Conservation (phyloP, 345 rosid genomes). For the Rhodamnia rubescens region DNA sequence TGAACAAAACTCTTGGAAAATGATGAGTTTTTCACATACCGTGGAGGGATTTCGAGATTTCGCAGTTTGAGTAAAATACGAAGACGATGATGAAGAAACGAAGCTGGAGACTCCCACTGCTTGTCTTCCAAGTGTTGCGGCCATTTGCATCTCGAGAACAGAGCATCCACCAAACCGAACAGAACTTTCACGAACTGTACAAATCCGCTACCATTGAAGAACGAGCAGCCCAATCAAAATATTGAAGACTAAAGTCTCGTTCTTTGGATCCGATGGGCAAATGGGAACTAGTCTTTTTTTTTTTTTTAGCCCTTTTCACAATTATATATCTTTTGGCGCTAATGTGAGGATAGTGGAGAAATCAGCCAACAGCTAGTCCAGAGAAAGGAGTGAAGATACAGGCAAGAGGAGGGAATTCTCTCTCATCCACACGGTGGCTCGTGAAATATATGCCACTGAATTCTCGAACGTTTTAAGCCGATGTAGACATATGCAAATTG, state of each 20-base stretch:
- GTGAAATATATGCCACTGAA: slow-evolving; percentile 35
- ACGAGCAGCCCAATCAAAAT: not conserved
- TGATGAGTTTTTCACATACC: slow-evolving; percentile 18
- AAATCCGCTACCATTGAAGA: not conserved
- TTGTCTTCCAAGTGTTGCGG: slow-evolving; percentile 45
- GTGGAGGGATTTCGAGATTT: slow-evolving; percentile 3
- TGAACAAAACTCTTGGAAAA: not conserved
- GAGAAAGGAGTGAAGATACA: not conserved
- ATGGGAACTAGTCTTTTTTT: not conserved
- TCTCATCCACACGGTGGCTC: slow-evolving; percentile 36
- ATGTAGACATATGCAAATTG: not conserved
- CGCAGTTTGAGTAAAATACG: slow-evolving; percentile 14
- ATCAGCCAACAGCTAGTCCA: not conserved
- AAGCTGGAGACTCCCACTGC: slow-evolving; percentile 46
- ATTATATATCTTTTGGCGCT: not conserved
- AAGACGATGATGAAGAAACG: slow-evolving; percentile 29
- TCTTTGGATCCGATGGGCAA: not conserved
- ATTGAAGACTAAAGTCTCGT: not conserved
- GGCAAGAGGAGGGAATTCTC: not conserved
- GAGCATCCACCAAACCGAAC: not conserved
- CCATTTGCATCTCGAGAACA: slow-evolving; percentile 2
- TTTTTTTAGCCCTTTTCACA: not conserved
- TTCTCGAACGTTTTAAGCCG: not conserved
- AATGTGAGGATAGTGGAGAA: not conserved
- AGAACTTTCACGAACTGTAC: not conserved